Base-by-base conservation (phyloP, 441 rosid genomes). In the Arabidopsis lyrata region DNA sequence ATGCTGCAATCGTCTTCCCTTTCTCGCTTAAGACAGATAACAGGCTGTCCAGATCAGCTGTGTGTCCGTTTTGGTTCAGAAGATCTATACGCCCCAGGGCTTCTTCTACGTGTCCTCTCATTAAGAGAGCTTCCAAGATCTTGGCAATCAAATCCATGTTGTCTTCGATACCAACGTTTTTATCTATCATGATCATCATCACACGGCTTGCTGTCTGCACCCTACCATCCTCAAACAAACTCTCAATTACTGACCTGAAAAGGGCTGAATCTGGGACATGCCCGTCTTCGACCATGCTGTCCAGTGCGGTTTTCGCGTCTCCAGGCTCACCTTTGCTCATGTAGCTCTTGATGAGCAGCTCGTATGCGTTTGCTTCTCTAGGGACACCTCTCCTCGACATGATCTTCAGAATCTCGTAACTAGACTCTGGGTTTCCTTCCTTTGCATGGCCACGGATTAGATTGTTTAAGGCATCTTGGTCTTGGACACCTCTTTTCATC, bases 171-270 rank as follows among this genome's bases (percentile, higher is more conserved):
- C 91, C 93, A 79, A 90, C 83, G 38, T 90, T 90, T 82, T 90
- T 91, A 79, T 91, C 98, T 60, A 90, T 80, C 98, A 94, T 88
- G 72, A 82, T 84, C 87, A 78, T 86, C 96, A 94, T 84, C 69
- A 86, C 92, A 72, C 99, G 86, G 83, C 99, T 92, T 9, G 97
- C 95, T 0, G 99, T 94, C 77, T 94, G 99, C 79, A 94, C 88
- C 74, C 95, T 94, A 49, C 92, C 92, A 61, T 90, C 97, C 68
- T 86, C 95, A 15, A 90, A 89, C 80, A 94, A 82, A 72, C 88
- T 87, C 80, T 86, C 86, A 89, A 94, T 87, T 45, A 94, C 89
- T 15, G 95, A 83, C 78, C 90, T 86, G 81, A 87, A 91, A 13
- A 90, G 52, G 0, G 88, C 79, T 20, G 94, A 77, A 64, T 89